phyloP scores from a whole-genome alignment of 345 rosid species.

The Euphorbia lathyris region DNA sequence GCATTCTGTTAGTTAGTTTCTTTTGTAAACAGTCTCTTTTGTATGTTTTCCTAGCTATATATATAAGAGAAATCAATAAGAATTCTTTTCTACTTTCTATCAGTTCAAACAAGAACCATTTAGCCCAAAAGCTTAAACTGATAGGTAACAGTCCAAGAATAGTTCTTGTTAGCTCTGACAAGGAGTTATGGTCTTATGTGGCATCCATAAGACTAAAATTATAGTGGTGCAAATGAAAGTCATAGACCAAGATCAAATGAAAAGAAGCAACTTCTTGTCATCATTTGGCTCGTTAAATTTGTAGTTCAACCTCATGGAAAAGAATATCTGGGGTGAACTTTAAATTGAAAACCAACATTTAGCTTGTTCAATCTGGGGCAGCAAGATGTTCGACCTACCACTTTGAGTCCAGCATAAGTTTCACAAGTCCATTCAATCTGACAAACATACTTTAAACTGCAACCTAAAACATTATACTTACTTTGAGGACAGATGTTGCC shows the following conservation, averaged over 20 bases:
- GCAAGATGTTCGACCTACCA: not conserved
- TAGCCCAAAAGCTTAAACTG: too few species aligned
- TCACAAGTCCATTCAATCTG: not conserved
- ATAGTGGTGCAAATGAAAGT: not conserved
- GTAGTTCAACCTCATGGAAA: not conserved
- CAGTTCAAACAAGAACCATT: too few species aligned
- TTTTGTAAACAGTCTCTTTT: too few species aligned
- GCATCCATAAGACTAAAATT: not conserved
- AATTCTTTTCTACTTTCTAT: too few species aligned
- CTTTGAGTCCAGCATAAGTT: not conserved
- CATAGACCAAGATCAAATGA: not conserved
- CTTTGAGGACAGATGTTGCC: slow-evolving; percentile 99
- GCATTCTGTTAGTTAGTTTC: too few species aligned
- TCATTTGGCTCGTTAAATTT: not conserved
- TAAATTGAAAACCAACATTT: not conserved
- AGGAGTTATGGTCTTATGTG: not conserved
- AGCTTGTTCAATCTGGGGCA: not conserved
- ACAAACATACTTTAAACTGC: not conserved
- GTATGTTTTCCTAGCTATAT: too few species aligned
- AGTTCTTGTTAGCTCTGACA: too few species aligned
- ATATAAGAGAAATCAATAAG: too few species aligned
- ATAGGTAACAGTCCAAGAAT: too few species aligned
- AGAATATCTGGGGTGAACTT: not conserved
- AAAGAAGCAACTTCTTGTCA: not conserved
- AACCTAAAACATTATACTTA: slow-evolving; percentile 28